These are phyloP conservation scores for Stephanodiscus triporus DNA, from an alignment of 108 stramenopile species.

Conservation along the genomic window DNA sequence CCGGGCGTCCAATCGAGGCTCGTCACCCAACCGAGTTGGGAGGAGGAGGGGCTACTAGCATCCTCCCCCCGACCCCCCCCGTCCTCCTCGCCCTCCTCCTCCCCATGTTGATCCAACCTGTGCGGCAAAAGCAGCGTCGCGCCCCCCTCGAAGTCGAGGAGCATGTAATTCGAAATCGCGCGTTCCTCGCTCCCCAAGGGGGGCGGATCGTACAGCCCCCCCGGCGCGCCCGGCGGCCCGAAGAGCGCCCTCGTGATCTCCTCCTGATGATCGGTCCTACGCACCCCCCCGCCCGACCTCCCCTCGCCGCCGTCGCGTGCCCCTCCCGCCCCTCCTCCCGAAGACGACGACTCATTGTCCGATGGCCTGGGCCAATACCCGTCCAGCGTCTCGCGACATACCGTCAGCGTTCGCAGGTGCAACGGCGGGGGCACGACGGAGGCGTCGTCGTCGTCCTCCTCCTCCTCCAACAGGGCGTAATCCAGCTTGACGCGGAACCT, in stretches of 20 bases:
- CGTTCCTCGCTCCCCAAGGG: slow-evolving; percentile 75
- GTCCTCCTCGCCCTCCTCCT: slow-evolving; percentile 19
- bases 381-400: slow-evolving; percentile 84
- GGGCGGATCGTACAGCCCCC: slow-evolving; percentile 89
- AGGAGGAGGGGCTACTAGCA: too few species aligned
- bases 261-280: slow-evolving; percentile 30
- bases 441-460: slow-evolving; percentile 2
- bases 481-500: slow-evolving; percentile 85
- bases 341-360: slow-evolving; percentile 23
- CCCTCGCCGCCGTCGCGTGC: neutral
- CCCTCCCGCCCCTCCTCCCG: neutral
- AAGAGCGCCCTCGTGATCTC: slow-evolving; percentile 53
- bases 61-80: neutral
- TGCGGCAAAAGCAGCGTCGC: slow-evolving; percentile 81
- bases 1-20: slow-evolving; percentile 90
- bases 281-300: slow-evolving; percentile 7
- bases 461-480: slow-evolving; percentile 56
- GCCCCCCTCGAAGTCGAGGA: slow-evolving; percentile 82
- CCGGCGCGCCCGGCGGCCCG: slow-evolving; percentile 79
- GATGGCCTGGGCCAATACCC: slow-evolving; percentile 61
- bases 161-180: slow-evolving; percentile 67
- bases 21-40: slow-evolving; percentile 70
- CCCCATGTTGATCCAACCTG: slow-evolving; percentile 68
- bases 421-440: slow-evolving; percentile 62
- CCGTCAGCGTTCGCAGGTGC: slow-evolving; percentile 71